Percentiles rank a stretch among this genome's conserved stretches.
These are phyloP conservation scores for Oxyria digyna DNA, from an alignment of 148 eudicot species.

Conservation along the genomic window DNA sequence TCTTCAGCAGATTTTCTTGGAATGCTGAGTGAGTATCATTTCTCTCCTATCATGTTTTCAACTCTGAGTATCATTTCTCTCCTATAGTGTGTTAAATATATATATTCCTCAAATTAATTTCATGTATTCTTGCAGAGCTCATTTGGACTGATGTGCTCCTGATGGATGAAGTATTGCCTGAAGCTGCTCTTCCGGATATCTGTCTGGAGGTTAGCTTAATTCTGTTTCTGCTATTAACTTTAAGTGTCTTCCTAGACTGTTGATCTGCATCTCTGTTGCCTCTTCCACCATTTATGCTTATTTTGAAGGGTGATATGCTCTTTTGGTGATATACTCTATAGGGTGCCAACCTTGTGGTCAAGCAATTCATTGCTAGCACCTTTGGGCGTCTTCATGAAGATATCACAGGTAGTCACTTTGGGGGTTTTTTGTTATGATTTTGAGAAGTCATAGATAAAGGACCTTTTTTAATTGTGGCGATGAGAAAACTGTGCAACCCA, in stretches of 20 bases:
- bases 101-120: not conserved
- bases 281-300: not conserved
- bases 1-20: conserved; percentile 43
- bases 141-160: conserved; percentile 84
- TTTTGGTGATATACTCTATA: conserved; percentile 20
- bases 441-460: not conserved
- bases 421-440: not conserved
- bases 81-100: not conserved
- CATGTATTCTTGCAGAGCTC: conserved; percentile 37
- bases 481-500: not conserved
- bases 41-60: not conserved
- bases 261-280: conserved; percentile 1
- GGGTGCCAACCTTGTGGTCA: conserved; percentile 68
- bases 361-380: conserved; percentile 44
- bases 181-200: conserved; percentile 65
- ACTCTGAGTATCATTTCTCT: not conserved
- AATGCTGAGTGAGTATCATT: conserved; percentile 53
- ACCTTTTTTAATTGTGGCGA: not conserved
- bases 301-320: conserved; percentile 4
- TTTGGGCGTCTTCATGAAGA: conserved; percentile 54
- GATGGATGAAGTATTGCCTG: conserved; percentile 92
- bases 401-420: conserved; percentile 47
- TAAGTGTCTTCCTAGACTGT: not conserved
- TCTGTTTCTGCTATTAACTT: not conserved
- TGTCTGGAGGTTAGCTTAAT: conserved; percentile 53